Conservation (phyloP, 2,329 filamentous ascomycete species). For the Alternaria arborescens region DNA sequence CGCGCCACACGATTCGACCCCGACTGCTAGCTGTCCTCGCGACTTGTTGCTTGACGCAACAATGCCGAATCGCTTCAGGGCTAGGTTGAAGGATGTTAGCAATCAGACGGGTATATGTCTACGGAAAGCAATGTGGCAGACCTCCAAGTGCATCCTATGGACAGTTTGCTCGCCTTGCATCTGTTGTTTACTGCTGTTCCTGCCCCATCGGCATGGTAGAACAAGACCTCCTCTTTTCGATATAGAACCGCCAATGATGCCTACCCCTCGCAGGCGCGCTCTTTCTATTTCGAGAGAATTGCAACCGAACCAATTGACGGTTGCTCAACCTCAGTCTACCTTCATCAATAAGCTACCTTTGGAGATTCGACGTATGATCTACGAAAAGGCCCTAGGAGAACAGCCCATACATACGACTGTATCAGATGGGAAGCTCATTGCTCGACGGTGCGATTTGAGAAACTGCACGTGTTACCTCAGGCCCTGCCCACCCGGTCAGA, state of each 20-base stretch:
- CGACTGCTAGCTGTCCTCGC: neutral
- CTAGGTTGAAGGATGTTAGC: conserved; percentile 18
- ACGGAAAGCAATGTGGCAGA: conserved; percentile 13
- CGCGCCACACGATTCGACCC: neutral
- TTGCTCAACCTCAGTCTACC: conserved; percentile 25
- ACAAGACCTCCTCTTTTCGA: neutral
- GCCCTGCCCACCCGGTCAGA: neutral
- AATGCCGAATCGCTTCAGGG: conserved; percentile 14
- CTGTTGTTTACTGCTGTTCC: conserved; percentile 20
- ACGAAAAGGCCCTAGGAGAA: conserved; percentile 24
- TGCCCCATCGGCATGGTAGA: conserved; percentile 12
- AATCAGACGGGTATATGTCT: conserved; percentile 17
- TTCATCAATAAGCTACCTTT: conserved; percentile 31
- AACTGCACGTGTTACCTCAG: conserved; percentile 4
- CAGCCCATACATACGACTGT: conserved; percentile 20
- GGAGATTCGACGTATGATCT: conserved; percentile 34
- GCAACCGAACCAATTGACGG: conserved; percentile 19
- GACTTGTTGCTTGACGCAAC: neutral
- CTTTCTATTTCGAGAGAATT: conserved; percentile 20
- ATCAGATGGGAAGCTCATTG: conserved; percentile 14
- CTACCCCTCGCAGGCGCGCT: conserved; percentile 25
- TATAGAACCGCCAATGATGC: conserved; percentile 20
- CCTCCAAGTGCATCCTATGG: conserved; percentile 27
- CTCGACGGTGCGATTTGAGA: conserved; percentile 12
- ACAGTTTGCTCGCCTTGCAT: conserved; percentile 28